Base-by-base conservation (phyloP, 2,329 filamentous ascomycete genomes). In the Epichloe amarillans region DNA sequence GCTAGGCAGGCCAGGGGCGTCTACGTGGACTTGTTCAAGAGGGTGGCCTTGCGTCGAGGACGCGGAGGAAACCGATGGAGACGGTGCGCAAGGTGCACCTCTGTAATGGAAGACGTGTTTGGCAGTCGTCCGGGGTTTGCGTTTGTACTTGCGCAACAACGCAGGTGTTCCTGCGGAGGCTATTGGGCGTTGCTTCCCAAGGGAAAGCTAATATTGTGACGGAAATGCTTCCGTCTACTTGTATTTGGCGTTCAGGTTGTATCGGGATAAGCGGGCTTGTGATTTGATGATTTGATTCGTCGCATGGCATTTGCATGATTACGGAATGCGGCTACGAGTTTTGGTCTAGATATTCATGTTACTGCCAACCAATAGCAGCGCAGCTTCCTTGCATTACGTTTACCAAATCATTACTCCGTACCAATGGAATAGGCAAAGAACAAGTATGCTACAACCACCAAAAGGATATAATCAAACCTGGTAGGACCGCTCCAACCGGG, bases 91-190 rank as follows among this genome's bases (percentile, higher is more conserved):
- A 70, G 83, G 39, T 86, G 83, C 62, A 73, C 78, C 43, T 72
- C 77, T 46, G 72, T 84, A n/a, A 84, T 84, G 71, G 81, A 83
- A 58, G 80, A 85, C 54, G 66, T 76, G 0, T 64, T 62, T 30
- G 69, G 64, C 14, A 65, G 65, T 23, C 68, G 70, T 53, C 71
- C 76, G 0, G 77, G 76, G 1, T 71, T 75, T 51, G 70, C 67
- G 3, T 79, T 79, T 61, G 68, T 81, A 37, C 60, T 80, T 43
- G 66, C 67, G 12, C 76, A 80, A 60, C 75, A 79, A 62, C 67
- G 74, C 23, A 72, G 70, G 58, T 82, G 78, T 53, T 69, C 70
- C 5, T 82, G 78, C 54, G 72, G 73, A 7, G 78, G 76, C 2
- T 67, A 69, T 48, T 77, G 77, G 73, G 72, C 69, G 3, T 53